Conservation (phyloP, 805 yeast genomes). For the Candida yuanshanica region DNA sequence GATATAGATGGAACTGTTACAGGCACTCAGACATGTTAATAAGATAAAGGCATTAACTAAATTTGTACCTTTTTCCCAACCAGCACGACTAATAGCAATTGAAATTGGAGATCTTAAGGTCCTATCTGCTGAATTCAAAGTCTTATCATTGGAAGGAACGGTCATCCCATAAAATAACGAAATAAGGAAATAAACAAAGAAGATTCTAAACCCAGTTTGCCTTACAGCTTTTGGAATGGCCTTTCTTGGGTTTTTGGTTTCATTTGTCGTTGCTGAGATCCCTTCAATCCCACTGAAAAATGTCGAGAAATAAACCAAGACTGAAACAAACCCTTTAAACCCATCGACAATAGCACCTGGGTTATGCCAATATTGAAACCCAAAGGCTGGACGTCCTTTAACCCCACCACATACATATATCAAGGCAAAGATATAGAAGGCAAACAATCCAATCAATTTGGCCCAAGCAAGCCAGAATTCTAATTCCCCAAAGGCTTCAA, state of each 20-base stretch:
- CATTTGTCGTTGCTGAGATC: constrained; percentile 71
- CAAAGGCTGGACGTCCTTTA: constrained; percentile 27
- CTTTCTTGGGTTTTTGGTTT: constrained; percentile 61
- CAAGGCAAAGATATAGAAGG: constrained; percentile 47
- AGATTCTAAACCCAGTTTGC: constrained; percentile 58
- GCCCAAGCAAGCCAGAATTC: constrained; percentile 49
- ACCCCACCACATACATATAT: constrained; percentile 38
- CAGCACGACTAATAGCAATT: constrained; percentile 63
- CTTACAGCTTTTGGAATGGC: constrained; percentile 68
- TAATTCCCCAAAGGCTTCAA: constrained; percentile 49
- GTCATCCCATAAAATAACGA: constrained; percentile 62
- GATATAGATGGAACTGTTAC: constrained; percentile 63
- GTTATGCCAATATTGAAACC: constrained; percentile 27
- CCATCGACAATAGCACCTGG: constrained; percentile 36
- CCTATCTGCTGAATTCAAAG: constrained; percentile 29
- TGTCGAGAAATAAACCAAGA: constrained; percentile 66
- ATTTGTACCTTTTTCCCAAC: constrained; percentile 58
- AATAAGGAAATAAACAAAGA: constrained; percentile 56
- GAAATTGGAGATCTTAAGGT: constrained; percentile 64
- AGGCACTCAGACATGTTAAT: constrained; percentile 61
- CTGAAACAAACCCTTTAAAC: constrained; percentile 50
- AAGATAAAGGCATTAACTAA: constrained; percentile 69
- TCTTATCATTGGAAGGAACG: constrained; percentile 60
- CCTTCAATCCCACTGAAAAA: constrained; percentile 76
- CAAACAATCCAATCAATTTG: constrained; percentile 42